phyloP scores from a whole-genome alignment of 495 filamentous ascomycete species.

The Podospora pseudoanserina region DNA sequence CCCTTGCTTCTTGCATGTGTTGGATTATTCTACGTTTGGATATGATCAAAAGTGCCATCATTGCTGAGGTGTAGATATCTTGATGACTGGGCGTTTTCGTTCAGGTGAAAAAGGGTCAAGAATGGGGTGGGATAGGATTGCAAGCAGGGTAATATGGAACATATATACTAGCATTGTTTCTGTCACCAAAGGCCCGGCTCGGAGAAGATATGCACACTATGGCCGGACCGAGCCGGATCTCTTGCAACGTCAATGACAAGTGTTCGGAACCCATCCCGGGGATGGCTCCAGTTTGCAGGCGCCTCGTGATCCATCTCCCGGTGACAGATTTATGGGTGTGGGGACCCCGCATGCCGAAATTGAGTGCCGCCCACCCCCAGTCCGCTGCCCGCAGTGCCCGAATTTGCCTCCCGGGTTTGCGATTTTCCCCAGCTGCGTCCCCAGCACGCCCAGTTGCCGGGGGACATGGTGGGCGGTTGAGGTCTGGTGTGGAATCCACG shows the following conservation, averaged over 20 bases:
- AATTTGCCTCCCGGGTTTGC: neutral
- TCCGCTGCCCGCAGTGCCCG: conserved; percentile 19
- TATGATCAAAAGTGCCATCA: neutral
- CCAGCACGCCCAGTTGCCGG: neutral
- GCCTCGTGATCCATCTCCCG: neutral
- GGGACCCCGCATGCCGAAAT: conserved; percentile 26
- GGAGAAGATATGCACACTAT: too few relatives aligned
- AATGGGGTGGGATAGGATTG: neutral
- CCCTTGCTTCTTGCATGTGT: neutral
- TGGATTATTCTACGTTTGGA: neutral
- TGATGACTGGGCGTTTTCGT: neutral
- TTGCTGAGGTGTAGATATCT: neutral
- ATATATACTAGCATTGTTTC: neutral
- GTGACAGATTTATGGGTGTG: neutral
- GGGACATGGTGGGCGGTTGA: neutral
- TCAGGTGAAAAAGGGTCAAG: neutral
- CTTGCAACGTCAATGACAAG: neutral
- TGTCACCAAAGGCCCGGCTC: neutral
- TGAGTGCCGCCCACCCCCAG: conserved; percentile 25
- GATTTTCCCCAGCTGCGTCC: neutral
- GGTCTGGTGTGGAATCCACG: conserved; percentile 12
- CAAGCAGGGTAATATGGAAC: neutral
- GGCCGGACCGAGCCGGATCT: neutral
- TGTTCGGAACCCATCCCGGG: neutral
- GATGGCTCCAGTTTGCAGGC: neutral